phyloP scores from a whole-genome alignment of 2,329 filamentous ascomycete genomes.

The Ascochyta koolunga region DNA sequence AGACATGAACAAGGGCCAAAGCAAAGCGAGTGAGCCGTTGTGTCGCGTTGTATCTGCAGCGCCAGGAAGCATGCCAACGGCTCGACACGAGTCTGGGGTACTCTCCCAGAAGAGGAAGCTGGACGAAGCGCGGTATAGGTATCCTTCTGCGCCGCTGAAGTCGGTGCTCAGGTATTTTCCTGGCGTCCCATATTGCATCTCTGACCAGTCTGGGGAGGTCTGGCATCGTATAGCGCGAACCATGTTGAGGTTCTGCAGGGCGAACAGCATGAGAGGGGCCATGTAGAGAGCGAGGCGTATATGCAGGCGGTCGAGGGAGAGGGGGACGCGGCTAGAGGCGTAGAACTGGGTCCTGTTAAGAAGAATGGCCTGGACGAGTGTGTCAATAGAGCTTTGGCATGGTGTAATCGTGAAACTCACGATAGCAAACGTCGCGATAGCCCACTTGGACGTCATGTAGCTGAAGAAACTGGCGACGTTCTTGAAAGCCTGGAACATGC shows the following conservation, averaged over 20 bases:
- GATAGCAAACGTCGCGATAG: constrained; percentile 83
- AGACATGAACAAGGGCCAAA: constrained; percentile 77
- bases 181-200: constrained; percentile 54
- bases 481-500: constrained; percentile 60
- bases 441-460: constrained; percentile 74
- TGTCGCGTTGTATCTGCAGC: constrained; percentile 61
- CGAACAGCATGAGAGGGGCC: constrained; percentile 38
- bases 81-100: constrained; percentile 75
- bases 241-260: constrained; percentile 69
- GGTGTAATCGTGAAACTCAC: constrained; percentile 45
- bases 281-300: constrained; percentile 44
- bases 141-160: constrained; percentile 65
- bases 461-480: constrained; percentile 86
- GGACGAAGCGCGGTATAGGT: constrained; percentile 75
- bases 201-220: constrained; percentile 61
- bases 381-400: constrained; percentile 1
- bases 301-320: constrained; percentile 75
- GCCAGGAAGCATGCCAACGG: constrained; percentile 70
- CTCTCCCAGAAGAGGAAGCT: constrained; percentile 73
- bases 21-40: constrained; percentile 76
- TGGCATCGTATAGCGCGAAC: constrained; percentile 91
- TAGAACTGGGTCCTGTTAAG: constrained; percentile 94
- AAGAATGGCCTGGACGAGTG: constrained; percentile 69
- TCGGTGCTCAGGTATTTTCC: constrained; percentile 53
- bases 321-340: constrained; percentile 80